Base-by-base conservation (phyloP, 1,139 yeast species). In the Kluyveromyces sp. region DNA sequence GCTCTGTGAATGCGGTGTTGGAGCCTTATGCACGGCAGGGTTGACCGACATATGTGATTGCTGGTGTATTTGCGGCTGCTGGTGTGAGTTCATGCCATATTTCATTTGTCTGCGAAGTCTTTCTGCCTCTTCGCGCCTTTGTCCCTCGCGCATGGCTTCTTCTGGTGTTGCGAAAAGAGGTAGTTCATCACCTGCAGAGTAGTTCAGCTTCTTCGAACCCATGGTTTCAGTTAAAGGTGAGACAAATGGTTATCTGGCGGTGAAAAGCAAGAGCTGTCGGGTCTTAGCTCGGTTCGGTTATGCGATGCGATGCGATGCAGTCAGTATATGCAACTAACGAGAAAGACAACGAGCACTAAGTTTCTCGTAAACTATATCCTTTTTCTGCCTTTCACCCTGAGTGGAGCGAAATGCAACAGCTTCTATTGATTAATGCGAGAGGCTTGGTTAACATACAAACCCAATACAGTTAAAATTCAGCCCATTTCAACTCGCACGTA, bases 121-220 rank as follows among this genome's bases (percentile, higher is more conserved):
- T 36, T 56, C 62, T 35, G 57, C 57, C 39, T 60, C 60, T 30
- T 49, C 50, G 35, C 53, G 47, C 35, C 61, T 53, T 42, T 52
- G 54, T 6, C 58, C 56, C 25, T 61, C 61, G 38, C 59, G 57
- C 57, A 64, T 50, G 2, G 67, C 65, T 45, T 64, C 66, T 45
- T 62, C 61, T 25, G 68, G 68, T 1, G 68, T 64, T 1, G 67
- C 65, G 49, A 59, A 61, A 28, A 63, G 57, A 33, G 53, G 54
- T 32, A 64, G 44, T 42, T 64, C 65, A 51, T 64, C 68, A 4
- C 67, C 67, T 6, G 60, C 62, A 4, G 65, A 58, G 43, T 64
- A 63, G 32, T 59, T 58, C 7, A 64, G 47, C 47, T 62, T 63
- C 48, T 54, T 63, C 8, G 63, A 55, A 46, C 63, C 54, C 66